These are phyloP conservation scores for Neurospora tetrasperma DNA, from an alignment of 495 filamentous ascomycete species.

Conservation along the genomic window DNA sequence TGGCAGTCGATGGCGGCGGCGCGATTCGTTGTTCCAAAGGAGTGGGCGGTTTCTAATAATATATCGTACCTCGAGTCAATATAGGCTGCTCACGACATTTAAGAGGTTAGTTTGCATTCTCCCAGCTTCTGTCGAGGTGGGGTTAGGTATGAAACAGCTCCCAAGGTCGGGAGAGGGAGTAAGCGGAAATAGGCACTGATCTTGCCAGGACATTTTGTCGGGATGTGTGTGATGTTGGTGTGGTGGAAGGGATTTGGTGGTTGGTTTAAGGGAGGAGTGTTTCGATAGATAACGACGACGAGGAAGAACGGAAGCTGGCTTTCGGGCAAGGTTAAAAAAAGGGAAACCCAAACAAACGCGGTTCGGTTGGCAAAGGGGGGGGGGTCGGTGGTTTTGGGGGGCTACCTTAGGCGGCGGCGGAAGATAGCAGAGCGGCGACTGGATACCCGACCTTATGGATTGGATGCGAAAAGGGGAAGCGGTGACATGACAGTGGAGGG, in stretches of 20 bases:
- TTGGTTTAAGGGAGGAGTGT: background rate
- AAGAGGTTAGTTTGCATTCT: constrained; percentile 27
- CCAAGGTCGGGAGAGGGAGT: background rate
- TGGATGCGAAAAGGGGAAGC: constrained; percentile 1
- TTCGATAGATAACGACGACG: background rate
- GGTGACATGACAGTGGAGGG: constrained; percentile 1
- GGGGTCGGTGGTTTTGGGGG: background rate
- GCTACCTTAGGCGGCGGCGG: background rate
- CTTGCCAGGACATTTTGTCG: constrained; percentile 50
- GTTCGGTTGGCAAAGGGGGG: background rate
- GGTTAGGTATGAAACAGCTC: constrained; percentile 12
- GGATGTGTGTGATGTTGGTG: constrained; percentile 6
- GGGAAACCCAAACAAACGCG: background rate
- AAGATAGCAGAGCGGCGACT: background rate
- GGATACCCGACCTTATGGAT: background rate
- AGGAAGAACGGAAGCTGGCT: background rate
- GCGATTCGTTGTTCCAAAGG: background rate
- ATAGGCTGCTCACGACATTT: constrained; percentile 29
- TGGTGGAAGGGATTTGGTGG: background rate
- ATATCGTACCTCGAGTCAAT: constrained; percentile 38
- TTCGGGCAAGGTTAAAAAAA: background rate
- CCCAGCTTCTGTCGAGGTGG: constrained; percentile 21
- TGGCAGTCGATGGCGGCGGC: background rate
- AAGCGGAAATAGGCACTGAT: constrained; percentile 21
- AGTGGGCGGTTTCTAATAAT: background rate